These are phyloP conservation scores for Scleroderma bovista DNA, from an alignment of 768 basidiomycete species.

Conservation along the genomic window DNA sequence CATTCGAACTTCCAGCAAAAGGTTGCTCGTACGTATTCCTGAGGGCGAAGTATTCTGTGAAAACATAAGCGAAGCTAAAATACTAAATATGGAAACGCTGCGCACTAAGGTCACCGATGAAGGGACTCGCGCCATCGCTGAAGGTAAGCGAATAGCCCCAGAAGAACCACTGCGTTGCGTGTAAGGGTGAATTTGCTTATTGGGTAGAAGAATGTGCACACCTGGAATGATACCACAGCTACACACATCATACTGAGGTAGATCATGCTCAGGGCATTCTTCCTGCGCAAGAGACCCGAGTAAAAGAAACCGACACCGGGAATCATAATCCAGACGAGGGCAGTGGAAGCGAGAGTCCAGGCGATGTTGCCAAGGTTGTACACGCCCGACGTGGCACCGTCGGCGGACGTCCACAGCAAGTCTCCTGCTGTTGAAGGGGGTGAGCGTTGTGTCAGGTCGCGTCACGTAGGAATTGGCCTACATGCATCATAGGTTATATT, in stretches of 20 bases:
- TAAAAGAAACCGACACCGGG: slow-evolving; percentile 87
- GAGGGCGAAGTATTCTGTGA: slow-evolving; percentile 74
- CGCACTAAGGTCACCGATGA: slow-evolving; percentile 81
- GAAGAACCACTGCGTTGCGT: slow-evolving; percentile 75
- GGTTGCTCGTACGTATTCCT: slow-evolving; percentile 71
- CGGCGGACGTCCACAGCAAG: slow-evolving; percentile 25
- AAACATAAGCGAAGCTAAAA: neutral
- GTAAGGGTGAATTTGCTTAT: slow-evolving; percentile 5
- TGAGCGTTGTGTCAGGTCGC: neutral
- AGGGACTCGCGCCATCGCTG: slow-evolving; percentile 65
- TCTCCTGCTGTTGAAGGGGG: slow-evolving; percentile 30
- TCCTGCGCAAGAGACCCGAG: slow-evolving; percentile 84
- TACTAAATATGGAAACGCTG: slow-evolving; percentile 1
- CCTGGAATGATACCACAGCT: slow-evolving; percentile 82
- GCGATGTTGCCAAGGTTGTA: slow-evolving; percentile 65
- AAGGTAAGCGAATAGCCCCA: slow-evolving; percentile 96
- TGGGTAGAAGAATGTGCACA: slow-evolving; percentile 23
- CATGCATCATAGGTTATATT: slow-evolving; percentile 40
- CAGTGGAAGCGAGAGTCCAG: slow-evolving; percentile 68
- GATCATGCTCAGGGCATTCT: slow-evolving; percentile 91
- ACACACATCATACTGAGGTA: slow-evolving; percentile 72
- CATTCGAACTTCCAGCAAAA: slow-evolving; percentile 62
- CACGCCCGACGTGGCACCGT: slow-evolving; percentile 20
- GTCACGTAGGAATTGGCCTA: slow-evolving; percentile 16
- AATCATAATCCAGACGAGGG: slow-evolving; percentile 82